These are phyloP conservation scores for Saksenaea oblongispora DNA, from an alignment of 371 early-diverging fungal genomes.

Conservation along the genomic window DNA sequence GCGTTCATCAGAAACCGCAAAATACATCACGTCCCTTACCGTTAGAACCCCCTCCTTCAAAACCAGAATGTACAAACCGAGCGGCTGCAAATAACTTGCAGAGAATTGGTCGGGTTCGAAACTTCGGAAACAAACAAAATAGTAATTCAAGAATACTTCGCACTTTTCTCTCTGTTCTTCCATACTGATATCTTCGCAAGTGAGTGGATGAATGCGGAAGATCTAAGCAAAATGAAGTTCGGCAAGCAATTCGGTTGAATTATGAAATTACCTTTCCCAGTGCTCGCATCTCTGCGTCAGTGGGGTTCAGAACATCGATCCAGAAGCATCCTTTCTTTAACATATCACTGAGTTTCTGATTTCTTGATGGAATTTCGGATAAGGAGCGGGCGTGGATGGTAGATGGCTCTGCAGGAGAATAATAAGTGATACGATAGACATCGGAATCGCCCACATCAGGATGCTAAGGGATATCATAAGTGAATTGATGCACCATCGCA, in stretches of 20 bases:
- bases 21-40: slow-evolving; percentile 38
- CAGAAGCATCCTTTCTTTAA: slow-evolving; percentile 72
- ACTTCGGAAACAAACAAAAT: slow-evolving; percentile 85
- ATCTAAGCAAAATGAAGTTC: slow-evolving; percentile 25
- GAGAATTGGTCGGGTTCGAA: slow-evolving; percentile 72
- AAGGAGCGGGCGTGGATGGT: slow-evolving; percentile 42
- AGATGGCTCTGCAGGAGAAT: slow-evolving; percentile 33
- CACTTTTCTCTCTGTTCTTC: slow-evolving; percentile 93
- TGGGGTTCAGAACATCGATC: slow-evolving; percentile 80
- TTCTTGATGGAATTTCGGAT: slow-evolving; percentile 35
- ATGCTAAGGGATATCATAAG: slow-evolving; percentile 14
- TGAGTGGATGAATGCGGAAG: slow-evolving; percentile 87
- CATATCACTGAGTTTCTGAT: slow-evolving; percentile 30
- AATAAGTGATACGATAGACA: slow-evolving; percentile 37
- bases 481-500: background rate
- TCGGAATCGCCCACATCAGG: slow-evolving; percentile 23
- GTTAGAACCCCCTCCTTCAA: slow-evolving; percentile 78
- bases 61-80: slow-evolving; percentile 83
- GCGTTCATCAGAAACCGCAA: background rate
- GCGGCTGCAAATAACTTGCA: slow-evolving; percentile 70
- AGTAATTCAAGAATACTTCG: slow-evolving; percentile 88
- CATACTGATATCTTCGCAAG: slow-evolving; percentile 88
- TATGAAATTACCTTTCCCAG: slow-evolving; percentile 44
- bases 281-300: slow-evolving; percentile 72
- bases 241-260: background rate